These are phyloP conservation scores for Hericium erinaceus DNA, from an alignment of 768 basidiomycete genomes.

Conservation along the genomic window DNA sequence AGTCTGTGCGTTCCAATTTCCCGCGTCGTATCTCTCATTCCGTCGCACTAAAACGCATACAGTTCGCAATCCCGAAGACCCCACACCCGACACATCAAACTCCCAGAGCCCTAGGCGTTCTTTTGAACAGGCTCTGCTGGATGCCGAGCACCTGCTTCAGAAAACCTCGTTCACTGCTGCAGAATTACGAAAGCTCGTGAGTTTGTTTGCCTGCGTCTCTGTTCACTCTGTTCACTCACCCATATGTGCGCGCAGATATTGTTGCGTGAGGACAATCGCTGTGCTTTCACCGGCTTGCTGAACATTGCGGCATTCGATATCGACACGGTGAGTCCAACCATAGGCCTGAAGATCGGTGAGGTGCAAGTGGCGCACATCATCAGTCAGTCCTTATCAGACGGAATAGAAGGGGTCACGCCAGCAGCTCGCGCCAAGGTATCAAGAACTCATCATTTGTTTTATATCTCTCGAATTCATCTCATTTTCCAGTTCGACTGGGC, in stretches of 20 bases:
- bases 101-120: not conserved
- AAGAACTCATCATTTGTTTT: not conserved
- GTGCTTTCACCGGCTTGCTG: not conserved
- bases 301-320: too few relatives aligned
- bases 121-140: too few relatives aligned
- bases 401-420: not conserved
- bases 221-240: not conserved
- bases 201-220: not conserved
- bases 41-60: not conserved
- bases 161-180: not conserved
- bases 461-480: not conserved
- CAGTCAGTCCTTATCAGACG: not conserved
- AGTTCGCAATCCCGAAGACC: not conserved
- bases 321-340: not conserved
- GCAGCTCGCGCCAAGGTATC: not conserved
- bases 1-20: not conserved
- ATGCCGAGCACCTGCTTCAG: not conserved
- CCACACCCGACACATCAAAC: not conserved
- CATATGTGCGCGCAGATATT: not conserved
- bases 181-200: not conserved
- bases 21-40: not conserved
- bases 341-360: too few relatives aligned
- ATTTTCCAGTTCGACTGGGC: constrained; percentile 2
- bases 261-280: not conserved
- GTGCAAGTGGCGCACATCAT: not conserved